Conservation (phyloP, 2,329 filamentous ascomycete genomes). For the Lachnellula hyalina region DNA sequence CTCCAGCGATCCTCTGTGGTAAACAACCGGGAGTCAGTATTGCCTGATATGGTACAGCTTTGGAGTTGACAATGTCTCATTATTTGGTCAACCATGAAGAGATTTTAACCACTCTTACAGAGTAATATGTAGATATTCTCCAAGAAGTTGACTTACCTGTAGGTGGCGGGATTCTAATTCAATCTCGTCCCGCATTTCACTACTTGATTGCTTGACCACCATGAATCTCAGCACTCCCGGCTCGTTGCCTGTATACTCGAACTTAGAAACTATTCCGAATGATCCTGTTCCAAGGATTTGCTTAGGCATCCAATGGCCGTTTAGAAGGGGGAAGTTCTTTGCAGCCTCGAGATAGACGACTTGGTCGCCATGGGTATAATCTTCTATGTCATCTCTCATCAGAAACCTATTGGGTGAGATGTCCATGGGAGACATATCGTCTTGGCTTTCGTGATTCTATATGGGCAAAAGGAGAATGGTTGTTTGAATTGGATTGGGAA, state of each 20-base stretch:
- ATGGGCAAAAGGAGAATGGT: too few relatives aligned
- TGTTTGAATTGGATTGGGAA: too few relatives aligned
- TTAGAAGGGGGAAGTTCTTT: not conserved
- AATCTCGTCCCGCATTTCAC: not conserved
- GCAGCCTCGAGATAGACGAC: conserved; percentile 1
- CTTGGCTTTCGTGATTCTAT: too few relatives aligned
- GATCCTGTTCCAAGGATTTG: conserved; percentile 2
- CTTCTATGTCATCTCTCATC: not conserved
- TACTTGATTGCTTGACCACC: conserved; percentile 4
- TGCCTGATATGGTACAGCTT: too few relatives aligned
- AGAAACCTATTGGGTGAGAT: not conserved
- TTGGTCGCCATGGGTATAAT: not conserved
- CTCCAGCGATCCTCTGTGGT: not conserved
- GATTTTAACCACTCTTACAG: too few relatives aligned
- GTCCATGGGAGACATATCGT: too few relatives aligned
- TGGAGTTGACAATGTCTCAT: too few relatives aligned
- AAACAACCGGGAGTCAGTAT: too few relatives aligned
- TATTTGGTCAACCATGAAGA: too few relatives aligned
- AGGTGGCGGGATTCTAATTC: not conserved
- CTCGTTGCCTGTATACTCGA: not conserved
- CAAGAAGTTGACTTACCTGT: not conserved
- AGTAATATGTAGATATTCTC: too few relatives aligned
- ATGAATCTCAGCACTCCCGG: conserved; percentile 1
- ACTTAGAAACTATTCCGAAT: conserved; percentile 1
- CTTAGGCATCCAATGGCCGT: not conserved